Percentiles rank a stretch among this genome's conserved stretches.
phyloP scores from a whole-genome alignment of 2,329 filamentous ascomycete genomes.

The Arachnopeziza araneosa region DNA sequence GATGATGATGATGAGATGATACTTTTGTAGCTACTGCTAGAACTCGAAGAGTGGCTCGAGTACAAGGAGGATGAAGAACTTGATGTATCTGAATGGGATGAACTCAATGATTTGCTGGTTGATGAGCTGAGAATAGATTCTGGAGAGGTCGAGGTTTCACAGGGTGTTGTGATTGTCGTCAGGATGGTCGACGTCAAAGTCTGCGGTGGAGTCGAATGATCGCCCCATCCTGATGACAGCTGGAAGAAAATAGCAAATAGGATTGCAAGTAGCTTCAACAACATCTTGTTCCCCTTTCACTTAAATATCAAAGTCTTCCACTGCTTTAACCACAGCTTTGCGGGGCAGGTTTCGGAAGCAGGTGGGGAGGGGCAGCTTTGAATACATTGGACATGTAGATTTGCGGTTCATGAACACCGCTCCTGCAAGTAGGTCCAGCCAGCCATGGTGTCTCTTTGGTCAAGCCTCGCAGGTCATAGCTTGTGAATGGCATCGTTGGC shows the following conservation, averaged over 20 bases:
- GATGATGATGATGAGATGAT: background rate
- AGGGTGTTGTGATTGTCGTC: background rate
- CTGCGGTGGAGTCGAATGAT: background rate
- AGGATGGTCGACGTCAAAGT: background rate
- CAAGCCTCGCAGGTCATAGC: background rate
- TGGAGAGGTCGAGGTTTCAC: background rate
- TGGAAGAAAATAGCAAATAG: conserved; percentile 35
- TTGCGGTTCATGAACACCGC: background rate
- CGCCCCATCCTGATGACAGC: conserved; percentile 4
- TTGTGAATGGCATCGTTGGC: background rate
- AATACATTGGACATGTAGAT: background rate
- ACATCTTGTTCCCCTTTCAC: background rate
- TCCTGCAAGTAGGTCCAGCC: background rate
- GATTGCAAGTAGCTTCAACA: conserved; percentile 35
- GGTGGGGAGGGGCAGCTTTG: background rate
- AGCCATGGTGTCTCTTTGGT: background rate
- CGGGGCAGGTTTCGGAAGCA: background rate
- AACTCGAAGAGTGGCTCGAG: background rate
- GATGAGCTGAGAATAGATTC: background rate
- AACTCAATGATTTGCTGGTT: background rate
- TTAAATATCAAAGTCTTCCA: background rate
- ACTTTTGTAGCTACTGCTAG: background rate
- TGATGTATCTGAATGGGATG: background rate
- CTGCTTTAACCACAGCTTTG: background rate
- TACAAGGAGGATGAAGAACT: background rate